Conservation (phyloP, 352 stramenopile genomes). For the Globisporangium canariense region DNA sequence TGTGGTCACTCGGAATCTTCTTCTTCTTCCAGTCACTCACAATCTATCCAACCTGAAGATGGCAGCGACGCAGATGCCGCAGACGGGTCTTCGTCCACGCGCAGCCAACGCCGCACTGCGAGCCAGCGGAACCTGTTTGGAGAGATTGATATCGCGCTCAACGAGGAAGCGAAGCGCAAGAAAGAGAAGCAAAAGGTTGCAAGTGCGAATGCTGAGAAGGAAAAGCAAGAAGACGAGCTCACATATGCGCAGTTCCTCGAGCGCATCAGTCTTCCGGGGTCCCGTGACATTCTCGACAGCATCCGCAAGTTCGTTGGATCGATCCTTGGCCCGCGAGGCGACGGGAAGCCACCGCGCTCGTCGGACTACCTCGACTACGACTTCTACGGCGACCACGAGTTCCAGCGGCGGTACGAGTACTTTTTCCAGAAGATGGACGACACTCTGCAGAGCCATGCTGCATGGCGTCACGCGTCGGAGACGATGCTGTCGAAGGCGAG, state of each 20-base stretch:
- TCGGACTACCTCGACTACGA: conserved; percentile 78
- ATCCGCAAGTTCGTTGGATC: conserved; percentile 78
- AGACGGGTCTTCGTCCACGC: conserved; percentile 17
- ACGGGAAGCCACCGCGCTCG: conserved; percentile 60
- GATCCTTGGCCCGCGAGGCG: conserved; percentile 70
- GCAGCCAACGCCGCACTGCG: not conserved
- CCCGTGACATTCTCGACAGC: conserved; percentile 64
- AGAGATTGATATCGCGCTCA: conserved; percentile 36
- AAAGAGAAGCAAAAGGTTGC: conserved; percentile 22
- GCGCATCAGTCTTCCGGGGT: conserved; percentile 64
- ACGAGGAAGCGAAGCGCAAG: conserved; percentile 25
- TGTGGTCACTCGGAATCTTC: not conserved
- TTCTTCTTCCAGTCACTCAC: not conserved
- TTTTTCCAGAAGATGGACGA: conserved; percentile 81
- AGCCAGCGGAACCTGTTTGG: conserved; percentile 64
- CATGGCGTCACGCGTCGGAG: conserved; percentile 68
- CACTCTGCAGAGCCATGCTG: conserved; percentile 43
- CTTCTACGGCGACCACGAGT: conserved; percentile 75
- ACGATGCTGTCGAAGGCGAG: conserved; percentile 56
- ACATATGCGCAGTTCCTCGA: conserved; percentile 81
- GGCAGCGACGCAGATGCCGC: conserved; percentile 1
- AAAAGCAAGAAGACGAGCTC: conserved; percentile 40
- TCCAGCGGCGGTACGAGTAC: conserved; percentile 53
- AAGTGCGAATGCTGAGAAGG: conserved; percentile 18
- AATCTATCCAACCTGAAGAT: conserved; percentile 15